Conservation (phyloP, 192 early-diverging fungal species). For the Chytriomyces hyalinus region DNA sequence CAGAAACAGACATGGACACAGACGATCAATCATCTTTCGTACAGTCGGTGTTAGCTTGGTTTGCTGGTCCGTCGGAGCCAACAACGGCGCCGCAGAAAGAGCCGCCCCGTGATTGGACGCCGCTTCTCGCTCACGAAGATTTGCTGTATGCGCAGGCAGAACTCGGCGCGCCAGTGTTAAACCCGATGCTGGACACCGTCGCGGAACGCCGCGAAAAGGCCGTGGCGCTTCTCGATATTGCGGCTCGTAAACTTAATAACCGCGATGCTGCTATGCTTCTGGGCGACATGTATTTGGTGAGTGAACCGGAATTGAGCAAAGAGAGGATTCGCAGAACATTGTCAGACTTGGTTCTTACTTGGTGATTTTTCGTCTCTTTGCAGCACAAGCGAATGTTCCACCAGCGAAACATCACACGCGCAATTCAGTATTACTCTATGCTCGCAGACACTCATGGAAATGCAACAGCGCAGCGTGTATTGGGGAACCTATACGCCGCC, state of each 20-base stretch:
- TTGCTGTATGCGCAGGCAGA: too few species aligned
- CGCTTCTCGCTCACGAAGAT: too few species aligned
- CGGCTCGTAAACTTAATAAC: constrained; percentile 53
- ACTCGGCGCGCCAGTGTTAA: too few species aligned
- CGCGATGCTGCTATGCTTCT: constrained; percentile 67
- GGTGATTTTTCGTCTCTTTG: background rate
- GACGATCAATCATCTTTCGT: too few species aligned
- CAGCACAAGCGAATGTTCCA: constrained; percentile 20
- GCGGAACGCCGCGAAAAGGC: constrained; percentile 23
- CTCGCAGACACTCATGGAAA: constrained; percentile 71
- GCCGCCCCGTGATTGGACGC: too few species aligned
- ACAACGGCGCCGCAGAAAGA: too few species aligned
- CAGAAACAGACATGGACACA: too few species aligned
- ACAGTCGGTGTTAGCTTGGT: too few species aligned
- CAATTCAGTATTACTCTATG: constrained; percentile 67
- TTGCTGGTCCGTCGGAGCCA: too few species aligned
- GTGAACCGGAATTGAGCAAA: constrained; percentile 20
- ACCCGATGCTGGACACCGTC: too few species aligned
- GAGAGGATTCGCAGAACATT: constrained; percentile 59
- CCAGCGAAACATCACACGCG: constrained; percentile 59
- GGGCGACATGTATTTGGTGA: constrained; percentile 78
- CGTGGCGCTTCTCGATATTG: constrained; percentile 48
- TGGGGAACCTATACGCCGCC: constrained; percentile 91
- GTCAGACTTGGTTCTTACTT: background rate
- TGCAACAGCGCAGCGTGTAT: constrained; percentile 83